Conservation (phyloP, 495 filamentous ascomycete genomes). For the Sporormia fimetaria region DNA sequence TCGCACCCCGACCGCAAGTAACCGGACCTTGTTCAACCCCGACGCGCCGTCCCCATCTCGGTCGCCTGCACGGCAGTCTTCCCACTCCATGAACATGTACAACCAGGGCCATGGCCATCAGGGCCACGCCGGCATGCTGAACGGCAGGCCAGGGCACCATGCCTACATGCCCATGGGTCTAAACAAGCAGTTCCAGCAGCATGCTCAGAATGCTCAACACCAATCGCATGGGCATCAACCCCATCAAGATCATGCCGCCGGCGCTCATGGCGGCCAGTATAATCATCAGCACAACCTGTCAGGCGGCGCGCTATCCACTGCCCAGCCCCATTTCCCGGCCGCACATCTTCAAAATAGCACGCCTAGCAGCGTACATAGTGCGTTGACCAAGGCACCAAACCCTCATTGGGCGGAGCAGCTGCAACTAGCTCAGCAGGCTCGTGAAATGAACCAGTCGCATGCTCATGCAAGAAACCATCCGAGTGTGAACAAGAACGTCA, state of each 20-base stretch:
- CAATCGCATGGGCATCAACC: slow-evolving; percentile 58
- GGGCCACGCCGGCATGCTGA: slow-evolving; percentile 71
- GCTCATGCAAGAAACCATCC: slow-evolving; percentile 52
- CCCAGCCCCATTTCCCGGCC: slow-evolving; percentile 65
- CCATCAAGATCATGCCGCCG: slow-evolving; percentile 60
- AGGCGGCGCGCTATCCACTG: slow-evolving; percentile 56
- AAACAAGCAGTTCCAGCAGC: slow-evolving; percentile 49
- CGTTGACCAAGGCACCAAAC: slow-evolving; percentile 49
- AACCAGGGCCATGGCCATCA: slow-evolving; percentile 61
- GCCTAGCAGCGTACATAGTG: slow-evolving; percentile 44
- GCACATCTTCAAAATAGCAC: slow-evolving; percentile 67
- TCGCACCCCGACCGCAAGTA: slow-evolving; percentile 44
- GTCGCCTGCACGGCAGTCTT: slow-evolving; percentile 55
- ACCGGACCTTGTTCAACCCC: slow-evolving; percentile 34
- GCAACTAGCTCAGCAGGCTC: slow-evolving; percentile 61
- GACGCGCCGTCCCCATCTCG: slow-evolving; percentile 61
- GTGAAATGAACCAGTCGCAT: slow-evolving; percentile 50
- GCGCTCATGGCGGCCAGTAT: slow-evolving; percentile 37
- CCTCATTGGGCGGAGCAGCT: slow-evolving; percentile 88
- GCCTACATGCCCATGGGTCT: slow-evolving; percentile 56
- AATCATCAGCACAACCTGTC: slow-evolving; percentile 74
- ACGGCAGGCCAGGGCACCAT: slow-evolving; percentile 47
- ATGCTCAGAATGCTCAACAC: slow-evolving; percentile 29
- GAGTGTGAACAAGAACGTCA: slow-evolving; percentile 36
- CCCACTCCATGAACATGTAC: slow-evolving; percentile 70